Evolutionary conservation across 2,329 filamentous ascomycete species (phyloP).

Genomic region (Thielaviopsis punctulata): DNA sequence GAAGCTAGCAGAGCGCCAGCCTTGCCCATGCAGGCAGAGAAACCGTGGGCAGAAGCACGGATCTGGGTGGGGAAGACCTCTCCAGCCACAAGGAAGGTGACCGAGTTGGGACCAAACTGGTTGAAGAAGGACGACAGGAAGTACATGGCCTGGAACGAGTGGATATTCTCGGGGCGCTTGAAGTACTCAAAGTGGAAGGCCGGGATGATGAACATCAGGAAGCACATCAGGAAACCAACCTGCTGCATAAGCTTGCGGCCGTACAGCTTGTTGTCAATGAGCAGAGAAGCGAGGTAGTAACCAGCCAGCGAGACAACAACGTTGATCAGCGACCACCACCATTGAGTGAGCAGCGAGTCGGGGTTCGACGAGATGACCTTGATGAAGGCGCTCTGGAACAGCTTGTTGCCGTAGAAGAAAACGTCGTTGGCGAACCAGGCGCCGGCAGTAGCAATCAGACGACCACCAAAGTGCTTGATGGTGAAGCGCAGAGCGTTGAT

Average conservation of each 20-base stretch:
- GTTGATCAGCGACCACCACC: constrained; percentile 89
- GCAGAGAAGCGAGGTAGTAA: constrained; percentile 76
- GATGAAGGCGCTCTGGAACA: constrained; percentile 89
- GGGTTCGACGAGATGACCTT: constrained; percentile 53
- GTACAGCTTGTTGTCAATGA: constrained; percentile 94
- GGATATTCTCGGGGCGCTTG: constrained; percentile 50
- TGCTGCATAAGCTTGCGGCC: constrained; percentile 95
- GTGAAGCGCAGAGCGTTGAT: constrained; percentile 64
- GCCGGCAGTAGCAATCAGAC: constrained; percentile 70
- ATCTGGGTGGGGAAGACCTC: constrained; percentile 94
- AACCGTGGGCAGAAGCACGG: constrained; percentile 82
- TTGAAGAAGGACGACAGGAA: constrained; percentile 98
- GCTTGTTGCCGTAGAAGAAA: constrained; percentile 98
- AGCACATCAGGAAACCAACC: constrained; percentile 80
- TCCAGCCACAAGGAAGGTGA: constrained; percentile 89
- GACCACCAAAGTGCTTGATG: constrained; percentile 68
- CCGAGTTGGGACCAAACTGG: constrained; percentile 91
- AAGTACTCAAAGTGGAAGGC: constrained; percentile 82
- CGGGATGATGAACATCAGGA: constrained; percentile 83
- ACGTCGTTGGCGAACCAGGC: constrained; percentile 95
- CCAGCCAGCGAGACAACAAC: constrained; percentile 69
- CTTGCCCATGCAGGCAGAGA: constrained; percentile 85
- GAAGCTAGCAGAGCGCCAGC: constrained; percentile 72
- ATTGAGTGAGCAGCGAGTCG: constrained; percentile 63
- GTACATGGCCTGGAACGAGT: constrained; percentile 95